Base-by-base conservation (phyloP, 495 filamentous ascomycete species). In the Daldinia loculata region DNA sequence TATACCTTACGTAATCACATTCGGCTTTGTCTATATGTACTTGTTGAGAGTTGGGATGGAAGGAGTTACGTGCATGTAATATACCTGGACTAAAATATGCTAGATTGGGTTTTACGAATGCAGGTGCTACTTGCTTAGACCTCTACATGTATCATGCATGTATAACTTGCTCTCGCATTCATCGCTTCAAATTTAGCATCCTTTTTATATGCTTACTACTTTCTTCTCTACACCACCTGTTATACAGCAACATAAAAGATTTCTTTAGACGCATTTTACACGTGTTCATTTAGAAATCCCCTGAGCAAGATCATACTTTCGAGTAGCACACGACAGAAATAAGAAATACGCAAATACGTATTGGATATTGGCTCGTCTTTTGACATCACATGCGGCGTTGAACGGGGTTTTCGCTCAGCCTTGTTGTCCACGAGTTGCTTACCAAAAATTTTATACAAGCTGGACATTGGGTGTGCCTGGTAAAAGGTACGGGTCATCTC, bases 401-500 rank as follows among this genome's bases (percentile, higher is more conserved):
- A 29, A 59, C 22, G 63, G 50, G 43, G 45, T 61, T 69, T 52
- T 53, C 14, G 57, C 70, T 73, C 70, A 69, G 66, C 66, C 66
- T 69, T 69, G 27, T 41, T 69, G 62, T 69, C 62, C 58, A 73
- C 61, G 70, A 73, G 70, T 48, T 69, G 57, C 57, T 56, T 38
- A 59, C 55, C 11, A 15, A 30, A 56, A 29, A 57, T 62, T 57
- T 30, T 29, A 60, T 45, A 66, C 56, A 66, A 66, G 55, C 38
- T 43, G 32, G 9, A 6, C 19, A 4, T 39, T 39, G 24, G 36
- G 19, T 69, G 56, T 59, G 63, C 63, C 65, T 72, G 60, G 22
- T 36, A 59, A 52, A 68, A 69, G 70, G 70, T 73, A 69, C 66
- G 65, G 29, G 57, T 55, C 58, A 63, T 63, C 36, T 29, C 22